A percentile compares a stretch with the other conserved stretches of the same genome.
phyloP scores from a whole-genome alignment of 805 yeast genomes.

The Candida xyloterini region DNA sequence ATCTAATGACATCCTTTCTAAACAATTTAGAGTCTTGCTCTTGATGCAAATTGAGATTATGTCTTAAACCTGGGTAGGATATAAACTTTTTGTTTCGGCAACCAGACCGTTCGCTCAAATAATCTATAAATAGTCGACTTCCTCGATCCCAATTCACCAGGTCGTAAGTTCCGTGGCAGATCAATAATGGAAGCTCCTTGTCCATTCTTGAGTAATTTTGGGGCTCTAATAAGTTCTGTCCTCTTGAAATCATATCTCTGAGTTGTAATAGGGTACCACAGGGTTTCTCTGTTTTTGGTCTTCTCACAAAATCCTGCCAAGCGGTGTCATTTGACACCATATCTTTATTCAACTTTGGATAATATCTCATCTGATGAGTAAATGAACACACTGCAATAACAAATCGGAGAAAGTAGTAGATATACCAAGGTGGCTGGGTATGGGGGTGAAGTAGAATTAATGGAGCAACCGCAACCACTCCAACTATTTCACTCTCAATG shows the following conservation, averaged over 20 bases:
- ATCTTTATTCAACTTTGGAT: slow-evolving; percentile 11
- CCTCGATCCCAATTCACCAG: slow-evolving; percentile 10
- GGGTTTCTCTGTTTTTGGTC: slow-evolving; percentile 8
- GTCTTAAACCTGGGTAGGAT: slow-evolving; percentile 6
- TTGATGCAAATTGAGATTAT: slow-evolving; percentile 6
- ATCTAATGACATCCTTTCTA: slow-evolving; percentile 3
- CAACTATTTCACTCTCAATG: slow-evolving; percentile 42
- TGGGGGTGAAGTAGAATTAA: slow-evolving; percentile 54
- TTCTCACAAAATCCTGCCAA: slow-evolving; percentile 13
- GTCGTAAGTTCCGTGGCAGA: slow-evolving; percentile 64
- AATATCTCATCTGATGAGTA: slow-evolving; percentile 6
- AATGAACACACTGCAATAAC: slow-evolving; percentile 6
- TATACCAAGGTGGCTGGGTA: slow-evolving; percentile 47
- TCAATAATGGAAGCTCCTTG: slow-evolving; percentile 44
- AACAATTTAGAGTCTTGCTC: slow-evolving; percentile 3
- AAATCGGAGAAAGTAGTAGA: slow-evolving; percentile 19
- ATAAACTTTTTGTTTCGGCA: slow-evolving; percentile 4
- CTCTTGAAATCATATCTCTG: slow-evolving; percentile 10
- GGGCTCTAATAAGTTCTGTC: slow-evolving; percentile 2
- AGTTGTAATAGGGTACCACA: slow-evolving; percentile 10
- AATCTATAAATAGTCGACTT: slow-evolving; percentile 4
- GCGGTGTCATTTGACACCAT: slow-evolving; percentile 8
- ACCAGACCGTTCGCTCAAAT: background rate
- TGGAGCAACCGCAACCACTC: slow-evolving; percentile 57
- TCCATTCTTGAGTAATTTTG: slow-evolving; percentile 13